phyloP scores from a whole-genome alignment of 106 monocot genomes.

The Dioscorea alata region DNA sequence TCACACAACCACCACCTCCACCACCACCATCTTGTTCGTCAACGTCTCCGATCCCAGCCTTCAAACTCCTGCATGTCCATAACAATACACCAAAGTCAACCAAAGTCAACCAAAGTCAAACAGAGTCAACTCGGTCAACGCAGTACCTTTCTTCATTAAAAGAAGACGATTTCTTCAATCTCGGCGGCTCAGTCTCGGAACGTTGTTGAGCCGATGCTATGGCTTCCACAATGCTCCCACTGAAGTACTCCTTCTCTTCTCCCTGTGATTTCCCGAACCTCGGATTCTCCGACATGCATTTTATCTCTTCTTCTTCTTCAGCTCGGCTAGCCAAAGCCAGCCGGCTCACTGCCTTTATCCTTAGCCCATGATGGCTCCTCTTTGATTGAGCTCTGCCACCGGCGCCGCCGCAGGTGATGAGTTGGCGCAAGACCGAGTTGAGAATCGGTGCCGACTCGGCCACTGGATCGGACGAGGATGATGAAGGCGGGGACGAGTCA shows the following conservation, averaged over 20 bases:
- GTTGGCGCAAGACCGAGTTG: constrained; percentile 61
- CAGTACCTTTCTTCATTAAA: constrained; percentile 75
- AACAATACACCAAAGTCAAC: neutral
- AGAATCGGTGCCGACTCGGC: constrained; percentile 7
- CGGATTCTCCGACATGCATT: constrained; percentile 34
- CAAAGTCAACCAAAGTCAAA: neutral
- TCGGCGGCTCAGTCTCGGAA: constrained; percentile 26
- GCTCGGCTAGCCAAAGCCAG: constrained; percentile 13
- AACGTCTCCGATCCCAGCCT: constrained; percentile 32
- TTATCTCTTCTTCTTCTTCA: constrained; percentile 28
- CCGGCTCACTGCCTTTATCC: constrained; percentile 28
- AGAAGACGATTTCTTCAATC: constrained; percentile 66
- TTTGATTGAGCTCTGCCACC: constrained; percentile 11
- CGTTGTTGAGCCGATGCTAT: constrained; percentile 2
- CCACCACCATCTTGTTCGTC: constrained; percentile 10
- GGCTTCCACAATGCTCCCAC: constrained; percentile 84
- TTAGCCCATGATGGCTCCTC: constrained; percentile 17
- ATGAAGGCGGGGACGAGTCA: constrained; percentile 34
- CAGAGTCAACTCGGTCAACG: neutral
- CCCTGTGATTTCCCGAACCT: constrained; percentile 28
- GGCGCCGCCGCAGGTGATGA: constrained; percentile 67
- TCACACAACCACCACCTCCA: constrained; percentile 23
- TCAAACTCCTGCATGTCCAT: constrained; percentile 34
- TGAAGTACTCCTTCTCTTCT: constrained; percentile 92
- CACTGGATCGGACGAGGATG: constrained; percentile 58